phyloP scores from a whole-genome alignment of 2,329 filamentous ascomycete genomes.

The Mycosphaerella arachidis region DNA sequence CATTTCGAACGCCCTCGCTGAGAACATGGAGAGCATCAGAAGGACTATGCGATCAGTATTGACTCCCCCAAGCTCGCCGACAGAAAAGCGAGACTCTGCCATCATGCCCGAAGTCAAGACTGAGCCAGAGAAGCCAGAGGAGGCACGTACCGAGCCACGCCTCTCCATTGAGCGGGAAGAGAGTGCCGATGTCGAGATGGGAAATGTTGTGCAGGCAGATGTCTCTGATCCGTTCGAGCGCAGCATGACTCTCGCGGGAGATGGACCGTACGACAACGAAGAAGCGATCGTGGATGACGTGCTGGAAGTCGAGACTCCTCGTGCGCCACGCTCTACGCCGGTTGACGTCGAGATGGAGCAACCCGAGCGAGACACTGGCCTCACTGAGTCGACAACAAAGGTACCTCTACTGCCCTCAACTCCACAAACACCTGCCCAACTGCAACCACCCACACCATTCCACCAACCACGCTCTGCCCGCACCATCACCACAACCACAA shows the following conservation, averaged over 20 bases:
- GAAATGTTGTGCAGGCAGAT: constrained; percentile 5
- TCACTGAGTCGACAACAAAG: constrained; percentile 13
- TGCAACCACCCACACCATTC: constrained; percentile 23
- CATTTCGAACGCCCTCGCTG: constrained; percentile 14
- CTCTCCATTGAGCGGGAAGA: neutral
- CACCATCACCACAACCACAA: constrained; percentile 47
- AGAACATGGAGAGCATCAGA: constrained; percentile 20
- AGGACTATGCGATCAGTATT: constrained; percentile 40
- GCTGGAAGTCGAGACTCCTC: constrained; percentile 16
- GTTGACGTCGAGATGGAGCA: constrained; percentile 10
- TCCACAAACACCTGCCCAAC: constrained; percentile 22
- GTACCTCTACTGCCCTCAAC: constrained; percentile 40
- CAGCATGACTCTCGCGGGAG: constrained; percentile 24
- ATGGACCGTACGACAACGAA: constrained; percentile 7
- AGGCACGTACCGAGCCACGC: neutral
- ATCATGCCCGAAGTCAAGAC: constrained; percentile 9
- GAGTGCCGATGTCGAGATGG: constrained; percentile 14
- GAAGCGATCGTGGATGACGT: constrained; percentile 13
- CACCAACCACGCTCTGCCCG: constrained; percentile 33
- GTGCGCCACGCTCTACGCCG: constrained; percentile 20
- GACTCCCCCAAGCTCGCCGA: constrained; percentile 49
- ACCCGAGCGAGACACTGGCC: constrained; percentile 3
- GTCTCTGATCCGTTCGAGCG: constrained; percentile 19
- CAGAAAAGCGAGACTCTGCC: constrained; percentile 4
- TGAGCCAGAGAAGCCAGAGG: neutral